phyloP scores from a whole-genome alignment of 768 basidiomycete species.

The Xerocomellus dryophilus region DNA sequence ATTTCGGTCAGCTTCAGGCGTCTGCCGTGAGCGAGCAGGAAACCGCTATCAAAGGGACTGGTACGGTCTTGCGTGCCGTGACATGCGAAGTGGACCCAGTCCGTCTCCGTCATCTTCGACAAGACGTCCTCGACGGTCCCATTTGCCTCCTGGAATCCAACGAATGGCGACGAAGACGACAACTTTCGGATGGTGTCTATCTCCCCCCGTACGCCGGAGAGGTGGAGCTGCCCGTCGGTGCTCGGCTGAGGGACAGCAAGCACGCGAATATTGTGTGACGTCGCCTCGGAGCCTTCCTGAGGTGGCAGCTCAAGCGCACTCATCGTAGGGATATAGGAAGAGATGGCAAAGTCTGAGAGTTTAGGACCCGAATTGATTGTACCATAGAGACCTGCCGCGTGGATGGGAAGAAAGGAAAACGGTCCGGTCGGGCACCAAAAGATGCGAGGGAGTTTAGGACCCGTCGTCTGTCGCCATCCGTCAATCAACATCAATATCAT shows the following conservation, averaged over 20 bases:
- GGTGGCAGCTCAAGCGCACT: not conserved
- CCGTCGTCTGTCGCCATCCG: not conserved
- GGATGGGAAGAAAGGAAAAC: too few species aligned
- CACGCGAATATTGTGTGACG: not conserved
- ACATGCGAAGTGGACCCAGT: too few species aligned
- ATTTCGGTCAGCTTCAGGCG: not conserved
- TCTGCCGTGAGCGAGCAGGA: slow-evolving; percentile 9
- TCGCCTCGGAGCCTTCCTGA: not conserved
- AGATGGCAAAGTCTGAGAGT: too few species aligned
- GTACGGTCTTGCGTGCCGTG: slow-evolving; percentile 7
- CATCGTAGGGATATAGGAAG: too few species aligned
- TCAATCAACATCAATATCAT: not conserved
- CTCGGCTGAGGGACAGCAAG: slow-evolving; percentile 3
- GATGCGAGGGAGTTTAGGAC: not conserved
- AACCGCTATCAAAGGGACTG: slow-evolving; percentile 20
- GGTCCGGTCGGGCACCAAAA: too few species aligned
- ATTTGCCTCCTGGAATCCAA: too few species aligned
- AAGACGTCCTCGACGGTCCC: too few species aligned
- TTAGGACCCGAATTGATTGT: too few species aligned
- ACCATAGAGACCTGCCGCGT: too few species aligned
- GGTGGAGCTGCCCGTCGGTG: not conserved
- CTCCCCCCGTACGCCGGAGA: slow-evolving; percentile 6
- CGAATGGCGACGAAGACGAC: not conserved
- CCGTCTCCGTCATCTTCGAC: too few species aligned
- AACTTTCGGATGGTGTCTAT: slow-evolving; percentile 18